Conservation (phyloP, 345 rosid genomes). For the Gossypium stocksii region DNA sequence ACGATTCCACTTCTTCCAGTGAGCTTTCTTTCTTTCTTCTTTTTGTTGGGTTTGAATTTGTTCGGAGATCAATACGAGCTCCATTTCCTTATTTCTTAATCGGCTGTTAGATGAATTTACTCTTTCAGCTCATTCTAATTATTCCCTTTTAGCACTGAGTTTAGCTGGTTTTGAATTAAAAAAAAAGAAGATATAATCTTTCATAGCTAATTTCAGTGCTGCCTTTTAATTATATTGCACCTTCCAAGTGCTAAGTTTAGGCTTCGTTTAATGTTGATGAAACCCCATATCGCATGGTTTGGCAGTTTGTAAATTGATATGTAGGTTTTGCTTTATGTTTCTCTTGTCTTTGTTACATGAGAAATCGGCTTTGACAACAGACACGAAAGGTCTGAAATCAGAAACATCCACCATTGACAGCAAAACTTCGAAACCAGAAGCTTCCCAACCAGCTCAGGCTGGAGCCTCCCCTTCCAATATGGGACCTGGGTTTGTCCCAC, state of each 20-base stretch:
- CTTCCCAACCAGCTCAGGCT: conserved; percentile 43
- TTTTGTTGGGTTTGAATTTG: neutral
- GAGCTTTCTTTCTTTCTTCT: neutral
- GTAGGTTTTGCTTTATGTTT: neutral
- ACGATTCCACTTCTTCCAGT: conserved; percentile 56
- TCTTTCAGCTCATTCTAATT: neutral
- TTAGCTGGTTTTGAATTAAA: neutral
- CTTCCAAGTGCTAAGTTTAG: neutral
- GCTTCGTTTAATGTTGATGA: neutral
- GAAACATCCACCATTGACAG: conserved; percentile 51
- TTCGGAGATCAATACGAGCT: neutral
- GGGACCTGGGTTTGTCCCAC: conserved; percentile 27
- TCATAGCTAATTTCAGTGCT: neutral
- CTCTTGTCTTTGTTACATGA: conserved; percentile 33
- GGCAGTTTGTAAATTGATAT: neutral
- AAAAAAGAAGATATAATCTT: neutral
- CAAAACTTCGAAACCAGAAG: conserved; percentile 41
- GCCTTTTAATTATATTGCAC: neutral
- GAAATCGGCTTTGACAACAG: conserved; percentile 33
- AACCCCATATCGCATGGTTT: neutral
- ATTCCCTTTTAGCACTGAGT: neutral
- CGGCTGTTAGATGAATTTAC: neutral
- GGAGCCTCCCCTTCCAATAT: conserved; percentile 34
- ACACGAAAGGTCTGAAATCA: conserved; percentile 34
- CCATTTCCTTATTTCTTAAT: neutral